phyloP scores from a whole-genome alignment of 78 protist genomes.

The Dictyostelium citrinum region DNA sequence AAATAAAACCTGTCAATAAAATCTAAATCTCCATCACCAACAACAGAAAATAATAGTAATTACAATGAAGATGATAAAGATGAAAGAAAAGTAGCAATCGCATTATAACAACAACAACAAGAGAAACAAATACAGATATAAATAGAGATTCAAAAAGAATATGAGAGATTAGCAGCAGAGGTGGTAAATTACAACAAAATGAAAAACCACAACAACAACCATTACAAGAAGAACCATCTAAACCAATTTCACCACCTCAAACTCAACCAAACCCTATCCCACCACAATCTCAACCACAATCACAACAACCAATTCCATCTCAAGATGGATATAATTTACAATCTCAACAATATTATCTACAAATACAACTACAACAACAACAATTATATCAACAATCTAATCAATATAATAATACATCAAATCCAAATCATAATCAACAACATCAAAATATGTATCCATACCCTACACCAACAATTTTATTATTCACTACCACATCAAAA shows the following conservation, averaged over 20 bases:
- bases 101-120: slow-evolving; percentile 13
- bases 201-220: background rate
- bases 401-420: background rate
- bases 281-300: background rate
- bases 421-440: background rate
- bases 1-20: background rate
- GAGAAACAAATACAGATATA: slow-evolving; percentile 64
- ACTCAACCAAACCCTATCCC: background rate
- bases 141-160: slow-evolving; percentile 40
- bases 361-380: background rate
- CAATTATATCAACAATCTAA: background rate
- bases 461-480: slow-evolving; percentile 15
- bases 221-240: background rate
- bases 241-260: background rate
- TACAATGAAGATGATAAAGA: slow-evolving; percentile 23
- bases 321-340: background rate
- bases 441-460: background rate
- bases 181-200: background rate
- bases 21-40: background rate
- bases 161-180: slow-evolving; percentile 48
- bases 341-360: background rate
- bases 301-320: background rate
- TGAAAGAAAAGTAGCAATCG: background rate
- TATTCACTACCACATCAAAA: background rate
- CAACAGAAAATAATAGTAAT: too few species aligned